These are phyloP conservation scores for Microbotryum scabiosae DNA, from an alignment of 1,284 basidiomycete genomes.

Conservation along the genomic window DNA sequence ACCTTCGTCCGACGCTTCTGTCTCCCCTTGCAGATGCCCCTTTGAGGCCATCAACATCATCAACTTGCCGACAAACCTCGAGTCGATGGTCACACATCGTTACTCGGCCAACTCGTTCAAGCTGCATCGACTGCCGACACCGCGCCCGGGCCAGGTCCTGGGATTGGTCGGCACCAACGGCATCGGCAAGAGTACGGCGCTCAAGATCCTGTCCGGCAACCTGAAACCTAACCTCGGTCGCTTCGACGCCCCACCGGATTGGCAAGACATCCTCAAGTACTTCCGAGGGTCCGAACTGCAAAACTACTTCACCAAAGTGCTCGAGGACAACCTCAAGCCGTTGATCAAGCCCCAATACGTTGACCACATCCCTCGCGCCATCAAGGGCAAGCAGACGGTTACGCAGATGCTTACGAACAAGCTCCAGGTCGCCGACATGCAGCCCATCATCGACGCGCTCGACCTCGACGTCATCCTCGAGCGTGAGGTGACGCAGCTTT, in stretches of 20 bases:
- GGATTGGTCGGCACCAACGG: constrained; percentile 95
- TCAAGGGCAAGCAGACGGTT: constrained; percentile 82
- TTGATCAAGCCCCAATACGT: constrained; percentile 99
- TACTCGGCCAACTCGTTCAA: constrained; percentile 98
- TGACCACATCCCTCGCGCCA: constrained; percentile 89
- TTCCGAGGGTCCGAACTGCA: constrained; percentile 95
- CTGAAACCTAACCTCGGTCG: constrained; percentile 86
- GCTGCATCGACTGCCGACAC: constrained; percentile 88
- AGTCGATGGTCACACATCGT: constrained; percentile 88
- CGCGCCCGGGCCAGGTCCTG: constrained; percentile 87
- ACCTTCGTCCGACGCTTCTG: neutral
- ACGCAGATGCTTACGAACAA: constrained; percentile 74
- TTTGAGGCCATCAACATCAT: constrained; percentile 97
- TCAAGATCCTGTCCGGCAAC: constrained; percentile 91
- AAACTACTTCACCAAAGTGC: constrained; percentile 97
- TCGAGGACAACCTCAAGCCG: constrained; percentile 94
- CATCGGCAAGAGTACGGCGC: constrained; percentile 93
- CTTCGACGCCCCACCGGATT: constrained; percentile 91
- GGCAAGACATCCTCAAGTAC: constrained; percentile 94
- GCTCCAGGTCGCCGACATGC: constrained; percentile 76
- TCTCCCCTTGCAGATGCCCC: constrained; percentile 59
- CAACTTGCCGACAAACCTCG: constrained; percentile 90
- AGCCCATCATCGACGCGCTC: constrained; percentile 68
- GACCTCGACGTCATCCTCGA: constrained; percentile 76
- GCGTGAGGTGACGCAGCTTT: constrained; percentile 73